Percentiles rank a stretch among this genome's conserved stretches.
Conservation (phyloP, 768 basidiomycete species). For the Boletus rex-veris region DNA sequence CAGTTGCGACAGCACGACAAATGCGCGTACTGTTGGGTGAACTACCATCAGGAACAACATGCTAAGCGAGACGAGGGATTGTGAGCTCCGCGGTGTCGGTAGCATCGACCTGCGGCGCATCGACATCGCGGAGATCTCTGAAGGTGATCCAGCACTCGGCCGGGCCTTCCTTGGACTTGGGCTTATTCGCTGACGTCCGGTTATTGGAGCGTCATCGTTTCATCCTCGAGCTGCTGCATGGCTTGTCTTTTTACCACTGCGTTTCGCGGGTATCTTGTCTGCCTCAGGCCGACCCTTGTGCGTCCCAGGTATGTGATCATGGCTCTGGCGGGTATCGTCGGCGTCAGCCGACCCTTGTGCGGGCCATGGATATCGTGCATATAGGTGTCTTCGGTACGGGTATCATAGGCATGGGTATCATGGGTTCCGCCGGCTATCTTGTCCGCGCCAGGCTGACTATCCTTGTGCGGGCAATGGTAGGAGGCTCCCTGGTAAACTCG, state of each 20-base stretch:
- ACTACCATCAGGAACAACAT: neutral
- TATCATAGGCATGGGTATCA: too few species aligned
- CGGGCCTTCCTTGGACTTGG: slow-evolving; percentile 2
- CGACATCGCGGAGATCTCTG: neutral
- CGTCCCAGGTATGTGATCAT: too few species aligned
- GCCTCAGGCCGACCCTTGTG: too few species aligned
- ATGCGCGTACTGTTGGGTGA: neutral
- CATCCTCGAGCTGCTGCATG: neutral
- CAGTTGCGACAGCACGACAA: neutral
- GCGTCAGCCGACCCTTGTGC: too few species aligned
- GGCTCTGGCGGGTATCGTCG: too few species aligned
- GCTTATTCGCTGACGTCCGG: neutral
- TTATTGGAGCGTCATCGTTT: neutral
- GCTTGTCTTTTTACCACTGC: slow-evolving; percentile 14
- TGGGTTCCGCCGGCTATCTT: too few species aligned
- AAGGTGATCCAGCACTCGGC: slow-evolving; percentile 3
- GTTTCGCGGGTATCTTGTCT: neutral
- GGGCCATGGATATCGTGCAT: too few species aligned
- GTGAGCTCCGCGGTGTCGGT: slow-evolving; percentile 4
- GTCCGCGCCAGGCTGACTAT: neutral
- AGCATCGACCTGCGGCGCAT: slow-evolving; percentile 13
- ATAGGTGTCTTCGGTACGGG: too few species aligned
- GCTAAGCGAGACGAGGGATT: neutral
- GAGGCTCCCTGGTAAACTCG: neutral
- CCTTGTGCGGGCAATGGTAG: neutral